Base-by-base conservation (phyloP, 2,329 filamentous ascomycete genomes). In the Cytospora piceicola region DNA sequence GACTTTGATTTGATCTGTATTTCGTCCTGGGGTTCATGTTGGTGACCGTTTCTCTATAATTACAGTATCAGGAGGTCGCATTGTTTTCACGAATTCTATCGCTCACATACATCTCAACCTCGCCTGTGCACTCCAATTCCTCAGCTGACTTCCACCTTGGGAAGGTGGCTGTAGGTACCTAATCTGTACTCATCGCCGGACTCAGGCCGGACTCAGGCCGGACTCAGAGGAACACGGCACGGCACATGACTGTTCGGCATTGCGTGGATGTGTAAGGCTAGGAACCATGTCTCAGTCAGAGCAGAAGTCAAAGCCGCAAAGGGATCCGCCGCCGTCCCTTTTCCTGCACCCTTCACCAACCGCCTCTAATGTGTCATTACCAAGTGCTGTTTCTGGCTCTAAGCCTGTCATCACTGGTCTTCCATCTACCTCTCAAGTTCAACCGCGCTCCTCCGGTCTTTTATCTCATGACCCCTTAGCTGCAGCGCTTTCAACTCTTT, bases 271-370 rank as follows among this genome's bases (percentile, higher is more conserved):
- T 60, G 65, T 66, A 66, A 66, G 56, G 57, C 39, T 1, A 57
- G 61, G 20, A 51, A 63, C 53, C 70, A 81, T 82, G 79, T 77
- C 79, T 70, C 75, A 78, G 69, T 75, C 76, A 68, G 70, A 74
- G 34, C 80, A 81, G 72, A 78, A 87, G 71, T 32, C 58, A 30
- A 67, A 46, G 32, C 49, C 62, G 30, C 76, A 79, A 72, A 81
- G 83, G 63, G 82, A 83, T 46, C 83, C 83, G 58, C 92, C 92
- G 27, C 92, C 93, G 0, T 83, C 89, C 2, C 85, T 96, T 57
- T 96, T 96, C 77, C 85, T 93, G 64, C 91, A 91, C 51, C 91
- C 92, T 20, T 96, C 92, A 8, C 90, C 88, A 70, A 89, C 93
- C 79, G 87, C 89, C 66, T 91, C 90, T 42, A 86, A 88, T 79